Evolutionary conservation across 495 filamentous ascomycete species (phyloP).

Genomic region (Pseudoneurospora amorphoporcata): DNA sequence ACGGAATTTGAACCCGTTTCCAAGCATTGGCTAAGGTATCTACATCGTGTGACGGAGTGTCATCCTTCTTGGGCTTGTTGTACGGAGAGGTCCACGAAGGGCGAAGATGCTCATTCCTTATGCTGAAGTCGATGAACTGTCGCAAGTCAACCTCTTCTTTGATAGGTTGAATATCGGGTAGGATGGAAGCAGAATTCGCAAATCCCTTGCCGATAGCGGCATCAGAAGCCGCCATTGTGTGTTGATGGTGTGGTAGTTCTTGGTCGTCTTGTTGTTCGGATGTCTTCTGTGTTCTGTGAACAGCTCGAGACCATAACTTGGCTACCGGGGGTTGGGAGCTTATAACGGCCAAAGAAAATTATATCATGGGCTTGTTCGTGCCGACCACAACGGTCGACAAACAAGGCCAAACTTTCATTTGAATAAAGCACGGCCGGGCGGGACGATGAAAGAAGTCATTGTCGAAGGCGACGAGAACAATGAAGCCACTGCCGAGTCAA

Average conservation of each 20-base stretch:
- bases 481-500: neutral
- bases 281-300: neutral
- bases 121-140: neutral
- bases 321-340: neutral
- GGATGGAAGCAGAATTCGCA: neutral
- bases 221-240: neutral
- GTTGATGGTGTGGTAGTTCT: neutral
- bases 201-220: neutral
- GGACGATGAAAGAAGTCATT: neutral
- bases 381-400: neutral
- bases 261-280: neutral
- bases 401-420: neutral
- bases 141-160: neutral
- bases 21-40: neutral
- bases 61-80: neutral
- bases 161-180: neutral
- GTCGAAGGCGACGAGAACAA: neutral
- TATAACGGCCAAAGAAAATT: neutral
- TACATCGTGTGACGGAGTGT: no score
- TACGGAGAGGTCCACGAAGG: neutral
- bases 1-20: neutral
- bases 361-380: neutral
- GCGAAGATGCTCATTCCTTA: neutral
- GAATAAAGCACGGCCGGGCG: neutral
- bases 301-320: neutral